Evolutionary conservation across 1,139 yeast genomes (phyloP).

Genomic region (Yamadazyma atlantica): DNA sequence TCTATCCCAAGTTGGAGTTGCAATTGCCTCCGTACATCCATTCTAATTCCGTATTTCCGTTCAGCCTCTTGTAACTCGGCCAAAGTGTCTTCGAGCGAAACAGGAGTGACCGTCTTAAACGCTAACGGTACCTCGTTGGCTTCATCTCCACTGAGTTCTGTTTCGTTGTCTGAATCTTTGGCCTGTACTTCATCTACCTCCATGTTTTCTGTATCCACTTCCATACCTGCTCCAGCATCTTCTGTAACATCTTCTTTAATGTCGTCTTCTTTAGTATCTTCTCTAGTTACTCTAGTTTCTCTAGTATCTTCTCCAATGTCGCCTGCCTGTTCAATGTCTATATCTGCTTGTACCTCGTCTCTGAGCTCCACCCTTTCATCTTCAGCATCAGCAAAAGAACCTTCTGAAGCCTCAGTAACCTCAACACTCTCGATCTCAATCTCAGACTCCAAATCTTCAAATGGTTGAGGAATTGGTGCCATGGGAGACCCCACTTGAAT

Average conservation of each 20-base stretch:
- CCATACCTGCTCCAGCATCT: no score
- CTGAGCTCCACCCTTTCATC: no score
- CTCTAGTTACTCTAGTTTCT: no score
- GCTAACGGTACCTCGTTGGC: slow-evolving; percentile 19
- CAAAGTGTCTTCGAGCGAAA: slow-evolving; percentile 31
- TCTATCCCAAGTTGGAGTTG: slow-evolving; percentile 14
- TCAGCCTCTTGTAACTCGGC: slow-evolving; percentile 32
- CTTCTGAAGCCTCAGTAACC: no score
- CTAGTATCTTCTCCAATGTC: no score
- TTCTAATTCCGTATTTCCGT: slow-evolving; percentile 29
- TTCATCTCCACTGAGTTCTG: slow-evolving; percentile 6
- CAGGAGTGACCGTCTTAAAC: slow-evolving; percentile 33
- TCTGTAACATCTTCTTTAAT: no score
- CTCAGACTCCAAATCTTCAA: slow-evolving; percentile 10
- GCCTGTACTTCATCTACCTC: no score
- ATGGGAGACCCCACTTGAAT: slow-evolving; percentile 5
- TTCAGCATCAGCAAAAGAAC: slow-evolving; percentile 24
- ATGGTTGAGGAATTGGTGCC: slow-evolving; percentile 15
- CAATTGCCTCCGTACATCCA: slow-evolving; percentile 17
- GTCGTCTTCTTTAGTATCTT: no score
- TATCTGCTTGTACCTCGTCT: no score
- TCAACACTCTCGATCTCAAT: no score
- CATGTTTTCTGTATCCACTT: no score
- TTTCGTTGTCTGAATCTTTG: no score
- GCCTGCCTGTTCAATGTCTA: slow-evolving; percentile 6